Evolutionary conservation across 495 filamentous ascomycete genomes (phyloP).

Genomic region (Penicillium silybi): DNA sequence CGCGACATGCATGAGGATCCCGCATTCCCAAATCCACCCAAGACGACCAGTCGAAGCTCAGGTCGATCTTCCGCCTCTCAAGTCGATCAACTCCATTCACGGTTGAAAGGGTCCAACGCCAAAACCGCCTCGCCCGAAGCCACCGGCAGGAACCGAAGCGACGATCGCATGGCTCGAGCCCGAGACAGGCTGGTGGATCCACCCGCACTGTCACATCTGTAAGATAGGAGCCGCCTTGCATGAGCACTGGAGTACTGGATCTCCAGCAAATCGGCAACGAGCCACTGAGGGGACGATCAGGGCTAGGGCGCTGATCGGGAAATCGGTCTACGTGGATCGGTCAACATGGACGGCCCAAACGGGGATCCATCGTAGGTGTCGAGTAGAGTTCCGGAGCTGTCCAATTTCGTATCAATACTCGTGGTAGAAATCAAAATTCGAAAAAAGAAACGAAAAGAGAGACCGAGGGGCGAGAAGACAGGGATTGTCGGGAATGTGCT

Average conservation of each 20-base stretch:
- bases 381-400: background rate
- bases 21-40: background rate
- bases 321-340: background rate
- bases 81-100: background rate
- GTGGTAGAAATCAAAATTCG: background rate
- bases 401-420: background rate
- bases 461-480: background rate
- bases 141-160: constrained; percentile 27
- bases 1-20: background rate
- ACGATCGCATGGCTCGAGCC: constrained; percentile 24
- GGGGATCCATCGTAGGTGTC: background rate
- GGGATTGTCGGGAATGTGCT: background rate
- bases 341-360: background rate
- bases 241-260: constrained; percentile 8
- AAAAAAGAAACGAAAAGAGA: background rate
- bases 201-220: constrained; percentile 23
- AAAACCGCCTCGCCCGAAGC: constrained; percentile 20
- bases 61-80: background rate
- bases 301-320: background rate
- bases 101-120: background rate
- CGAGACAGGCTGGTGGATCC: constrained; percentile 15
- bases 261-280: constrained; percentile 18
- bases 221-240: constrained; percentile 21
- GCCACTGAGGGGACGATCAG: constrained; percentile 1
- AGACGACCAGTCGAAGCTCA: background rate